Evolutionary conservation across 176 grass and related monocot species (phyloP).

Genomic region (Avena sativa): DNA sequence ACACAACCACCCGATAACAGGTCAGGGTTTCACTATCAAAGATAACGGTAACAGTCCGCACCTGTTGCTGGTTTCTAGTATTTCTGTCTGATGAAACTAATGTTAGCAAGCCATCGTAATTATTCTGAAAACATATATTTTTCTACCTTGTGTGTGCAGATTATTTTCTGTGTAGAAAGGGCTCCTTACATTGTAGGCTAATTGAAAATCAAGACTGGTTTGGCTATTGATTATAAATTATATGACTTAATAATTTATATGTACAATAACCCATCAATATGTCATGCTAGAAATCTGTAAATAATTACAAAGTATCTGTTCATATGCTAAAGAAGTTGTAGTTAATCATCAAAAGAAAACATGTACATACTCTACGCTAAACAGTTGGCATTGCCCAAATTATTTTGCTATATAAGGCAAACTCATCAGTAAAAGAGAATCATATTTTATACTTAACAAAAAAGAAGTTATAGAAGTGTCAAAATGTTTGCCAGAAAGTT

Average conservation of each 20-base stretch:
- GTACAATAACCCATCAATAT: background rate
- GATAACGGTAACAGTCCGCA: no score
- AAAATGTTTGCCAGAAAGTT: background rate
- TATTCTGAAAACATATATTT: background rate
- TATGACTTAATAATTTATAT: background rate
- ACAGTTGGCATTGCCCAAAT: background rate
- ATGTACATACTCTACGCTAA: background rate
- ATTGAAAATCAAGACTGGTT: conserved; percentile 7
- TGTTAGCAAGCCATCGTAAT: conserved; percentile 10
- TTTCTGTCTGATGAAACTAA: background rate
- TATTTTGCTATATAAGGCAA: background rate
- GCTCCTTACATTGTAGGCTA: background rate
- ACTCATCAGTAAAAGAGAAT: background rate
- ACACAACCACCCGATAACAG: no score
- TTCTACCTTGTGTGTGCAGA: background rate
- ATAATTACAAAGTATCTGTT: background rate
- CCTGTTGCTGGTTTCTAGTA: background rate
- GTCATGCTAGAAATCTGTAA: conserved; percentile 15
- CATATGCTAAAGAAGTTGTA: conserved; percentile 4
- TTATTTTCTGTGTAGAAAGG: background rate
- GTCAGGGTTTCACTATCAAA: no score
- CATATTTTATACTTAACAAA: background rate
- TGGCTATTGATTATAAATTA: background rate
- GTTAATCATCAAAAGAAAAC: conserved; percentile 13
- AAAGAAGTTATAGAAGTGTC: background rate